Evolutionary conservation across 305 asterid genomes (phyloP).

Genomic region (Vinca major): DNA sequence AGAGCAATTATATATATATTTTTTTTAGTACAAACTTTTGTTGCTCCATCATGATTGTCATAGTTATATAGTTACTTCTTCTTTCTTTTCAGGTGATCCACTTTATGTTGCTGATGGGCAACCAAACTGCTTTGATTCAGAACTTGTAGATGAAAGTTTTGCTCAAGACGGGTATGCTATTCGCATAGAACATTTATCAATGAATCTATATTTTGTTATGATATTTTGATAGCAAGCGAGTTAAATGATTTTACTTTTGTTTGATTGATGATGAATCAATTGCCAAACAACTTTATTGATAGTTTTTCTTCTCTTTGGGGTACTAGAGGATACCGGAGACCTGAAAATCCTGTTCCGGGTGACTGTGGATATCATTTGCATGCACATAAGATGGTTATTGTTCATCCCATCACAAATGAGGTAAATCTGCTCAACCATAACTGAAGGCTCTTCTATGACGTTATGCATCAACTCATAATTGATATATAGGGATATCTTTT

Average conservation of each 20-base stretch:
- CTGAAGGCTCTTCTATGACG: background rate
- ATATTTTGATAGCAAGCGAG: background rate
- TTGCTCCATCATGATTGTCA: background rate
- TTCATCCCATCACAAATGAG: slow-evolving; percentile 63
- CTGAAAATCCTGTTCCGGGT: slow-evolving; percentile 90
- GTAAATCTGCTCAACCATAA: slow-evolving; percentile 23
- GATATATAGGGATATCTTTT: too few species aligned
- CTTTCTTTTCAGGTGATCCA: slow-evolving; percentile 67
- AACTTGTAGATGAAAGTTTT: slow-evolving; percentile 40
- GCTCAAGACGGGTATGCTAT: slow-evolving; percentile 74
- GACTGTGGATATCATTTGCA: slow-evolving; percentile 94
- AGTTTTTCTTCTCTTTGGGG: slow-evolving; percentile 7
- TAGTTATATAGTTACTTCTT: slow-evolving; percentile 9
- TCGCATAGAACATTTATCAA: background rate
- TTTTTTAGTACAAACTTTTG: background rate
- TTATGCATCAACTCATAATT: too few species aligned
- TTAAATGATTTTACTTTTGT: background rate
- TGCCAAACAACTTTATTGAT: background rate
- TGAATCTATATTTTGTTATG: background rate
- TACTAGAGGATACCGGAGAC: slow-evolving; percentile 73
- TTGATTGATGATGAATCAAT: background rate
- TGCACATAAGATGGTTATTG: slow-evolving; percentile 57
- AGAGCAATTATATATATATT: too few species aligned
- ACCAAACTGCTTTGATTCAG: slow-evolving; percentile 44
- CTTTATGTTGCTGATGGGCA: slow-evolving; percentile 73